A percentile compares a stretch with the other conserved stretches of the same genome.
Conservation (phyloP, 2,329 filamentous ascomycete species). For the Phialocephala sp. region DNA sequence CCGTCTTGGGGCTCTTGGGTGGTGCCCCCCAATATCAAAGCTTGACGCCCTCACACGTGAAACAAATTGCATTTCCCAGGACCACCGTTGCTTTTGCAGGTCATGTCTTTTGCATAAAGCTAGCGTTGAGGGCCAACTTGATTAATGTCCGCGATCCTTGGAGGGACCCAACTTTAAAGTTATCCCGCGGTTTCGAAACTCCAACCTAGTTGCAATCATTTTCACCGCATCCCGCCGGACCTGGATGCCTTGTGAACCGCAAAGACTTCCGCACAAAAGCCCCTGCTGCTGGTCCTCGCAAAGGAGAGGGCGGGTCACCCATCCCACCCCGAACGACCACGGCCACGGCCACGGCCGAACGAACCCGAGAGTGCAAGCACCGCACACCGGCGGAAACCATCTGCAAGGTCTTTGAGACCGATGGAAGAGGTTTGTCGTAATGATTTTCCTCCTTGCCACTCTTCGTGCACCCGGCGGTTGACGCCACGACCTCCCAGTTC, state of each 20-base stretch:
- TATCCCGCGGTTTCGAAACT: conserved; percentile 9
- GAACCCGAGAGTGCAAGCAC: no score
- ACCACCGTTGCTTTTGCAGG: neutral
- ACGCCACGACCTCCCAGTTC: no score
- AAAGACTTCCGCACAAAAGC: no score
- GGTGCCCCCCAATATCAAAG: neutral
- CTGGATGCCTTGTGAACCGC: no score
- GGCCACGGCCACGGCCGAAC: neutral
- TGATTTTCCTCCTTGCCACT: no score
- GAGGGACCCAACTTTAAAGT: conserved; percentile 1
- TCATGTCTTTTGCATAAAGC: neutral
- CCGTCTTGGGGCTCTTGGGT: neutral
- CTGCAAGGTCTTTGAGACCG: no score
- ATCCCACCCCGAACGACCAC: no score
- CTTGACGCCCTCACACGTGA: conserved; percentile 11
- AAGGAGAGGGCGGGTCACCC: no score
- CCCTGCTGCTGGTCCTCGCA: no score
- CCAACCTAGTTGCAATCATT: neutral
- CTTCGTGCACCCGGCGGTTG: no score
- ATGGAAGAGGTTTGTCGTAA: no score
- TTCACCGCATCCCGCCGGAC: neutral
- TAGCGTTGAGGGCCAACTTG: neutral
- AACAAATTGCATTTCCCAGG: conserved; percentile 13
- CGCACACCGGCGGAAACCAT: no score
- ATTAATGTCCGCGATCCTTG: conserved; percentile 6